A percentile compares a stretch with the other conserved stretches of the same genome.
phyloP scores from a whole-genome alignment of 2,329 filamentous ascomycete species.

The Cordyceps cateniannulata region DNA sequence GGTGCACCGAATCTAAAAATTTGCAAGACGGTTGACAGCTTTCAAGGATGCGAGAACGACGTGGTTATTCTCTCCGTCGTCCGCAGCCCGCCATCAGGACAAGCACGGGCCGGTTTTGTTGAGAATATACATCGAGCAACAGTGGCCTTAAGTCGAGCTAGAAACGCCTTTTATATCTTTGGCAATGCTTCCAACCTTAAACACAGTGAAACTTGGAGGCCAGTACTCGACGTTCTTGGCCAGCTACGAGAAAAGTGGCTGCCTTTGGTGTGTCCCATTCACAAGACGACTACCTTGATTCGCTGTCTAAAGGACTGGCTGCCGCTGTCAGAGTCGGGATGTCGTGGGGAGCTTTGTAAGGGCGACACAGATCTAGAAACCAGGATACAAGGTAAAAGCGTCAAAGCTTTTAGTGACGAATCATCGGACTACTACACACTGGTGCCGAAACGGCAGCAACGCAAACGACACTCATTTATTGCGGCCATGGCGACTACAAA shows the following conservation, averaged over 20 bases:
- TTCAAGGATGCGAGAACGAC: conserved; percentile 87
- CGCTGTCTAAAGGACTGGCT: not conserved
- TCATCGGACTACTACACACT: no score
- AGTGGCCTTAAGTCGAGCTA: conserved; percentile 62
- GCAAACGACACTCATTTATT: not conserved
- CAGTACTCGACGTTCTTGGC: conserved; percentile 33
- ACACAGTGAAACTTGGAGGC: conserved; percentile 34
- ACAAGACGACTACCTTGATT: not conserved
- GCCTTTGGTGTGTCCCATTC: not conserved
- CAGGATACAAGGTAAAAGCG: not conserved
- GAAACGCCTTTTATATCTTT: conserved; percentile 76
- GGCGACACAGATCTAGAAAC: not conserved
- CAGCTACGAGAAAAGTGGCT: not conserved
- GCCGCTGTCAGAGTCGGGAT: not conserved
- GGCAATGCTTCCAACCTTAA: conserved; percentile 59
- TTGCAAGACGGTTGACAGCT: conserved; percentile 77
- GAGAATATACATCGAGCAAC: conserved; percentile 52
- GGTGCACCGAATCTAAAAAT: conserved; percentile 21
- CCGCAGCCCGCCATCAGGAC: conserved; percentile 51
- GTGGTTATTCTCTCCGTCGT: conserved; percentile 76
- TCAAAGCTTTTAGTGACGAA: not conserved
- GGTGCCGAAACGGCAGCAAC: no score
- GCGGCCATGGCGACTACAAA: not conserved
- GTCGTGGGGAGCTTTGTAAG: not conserved
- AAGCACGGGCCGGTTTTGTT: conserved; percentile 62